Percentiles rank a stretch among this genome's conserved stretches.
phyloP scores from a whole-genome alignment of 2,329 filamentous ascomycete species.

The Myriosclerotinia scirpicola region DNA sequence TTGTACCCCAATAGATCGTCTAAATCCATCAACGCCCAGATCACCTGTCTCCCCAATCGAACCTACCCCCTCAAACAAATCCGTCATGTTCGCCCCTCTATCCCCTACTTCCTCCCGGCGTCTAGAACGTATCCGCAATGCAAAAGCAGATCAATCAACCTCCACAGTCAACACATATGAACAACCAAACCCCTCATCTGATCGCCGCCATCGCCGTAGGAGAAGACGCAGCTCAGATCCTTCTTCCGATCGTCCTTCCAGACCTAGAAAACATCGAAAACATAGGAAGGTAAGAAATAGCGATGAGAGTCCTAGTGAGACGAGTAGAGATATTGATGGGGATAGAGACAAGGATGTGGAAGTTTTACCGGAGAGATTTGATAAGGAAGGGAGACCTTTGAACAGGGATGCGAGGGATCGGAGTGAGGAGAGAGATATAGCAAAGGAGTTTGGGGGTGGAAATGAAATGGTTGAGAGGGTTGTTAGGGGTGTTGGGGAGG shows the following conservation, averaged over 20 bases:
- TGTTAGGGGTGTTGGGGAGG: conserved; percentile 34
- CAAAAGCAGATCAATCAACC: conserved; percentile 14
- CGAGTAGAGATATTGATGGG: conserved; percentile 25
- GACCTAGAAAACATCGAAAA: conserved; percentile 30
- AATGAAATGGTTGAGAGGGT: conserved; percentile 39
- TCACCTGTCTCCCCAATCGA: neutral
- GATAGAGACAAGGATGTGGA: conserved; percentile 28
- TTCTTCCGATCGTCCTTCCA: conserved; percentile 34
- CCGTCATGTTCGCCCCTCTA: conserved; percentile 39
- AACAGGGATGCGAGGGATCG: neutral
- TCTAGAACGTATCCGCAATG: conserved; percentile 20
- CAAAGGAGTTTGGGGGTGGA: conserved; percentile 21
- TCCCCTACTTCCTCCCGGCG: conserved; percentile 36
- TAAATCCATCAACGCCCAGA: conserved; percentile 12
- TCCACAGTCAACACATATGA: conserved; percentile 20
- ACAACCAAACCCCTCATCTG: conserved; percentile 19
- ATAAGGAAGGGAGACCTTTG: conserved; percentile 33
- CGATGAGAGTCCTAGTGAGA: conserved; percentile 26
- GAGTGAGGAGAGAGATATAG: conserved; percentile 11
- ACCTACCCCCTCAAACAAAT: conserved; percentile 31
- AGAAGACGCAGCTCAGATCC: conserved; percentile 37
- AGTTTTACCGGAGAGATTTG: conserved; percentile 38
- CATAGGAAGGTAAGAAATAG: conserved; percentile 26
- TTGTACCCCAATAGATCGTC: neutral
- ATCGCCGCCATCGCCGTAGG: conserved; percentile 27